phyloP scores from a whole-genome alignment of 495 filamentous ascomycete species.

The Penicillium pulvis region DNA sequence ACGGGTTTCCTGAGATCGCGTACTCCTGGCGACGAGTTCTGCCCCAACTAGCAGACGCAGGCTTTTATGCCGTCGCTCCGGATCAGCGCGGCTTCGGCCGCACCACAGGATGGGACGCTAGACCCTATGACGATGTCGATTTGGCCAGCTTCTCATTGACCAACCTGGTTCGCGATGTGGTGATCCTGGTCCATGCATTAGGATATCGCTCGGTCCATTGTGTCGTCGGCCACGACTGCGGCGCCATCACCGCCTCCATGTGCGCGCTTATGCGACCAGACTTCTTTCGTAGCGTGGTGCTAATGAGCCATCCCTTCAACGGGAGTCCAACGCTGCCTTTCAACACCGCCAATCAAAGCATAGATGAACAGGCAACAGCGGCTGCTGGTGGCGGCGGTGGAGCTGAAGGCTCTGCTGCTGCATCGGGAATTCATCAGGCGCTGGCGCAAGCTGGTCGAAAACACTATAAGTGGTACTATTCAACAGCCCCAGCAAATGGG shows the following conservation, averaged over 20 bases:
- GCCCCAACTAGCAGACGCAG: slow-evolving; percentile 53
- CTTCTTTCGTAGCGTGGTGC: slow-evolving; percentile 56
- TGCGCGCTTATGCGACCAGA: slow-evolving; percentile 65
- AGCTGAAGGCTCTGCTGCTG: slow-evolving; percentile 33
- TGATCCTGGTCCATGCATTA: slow-evolving; percentile 61
- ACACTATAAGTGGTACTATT: slow-evolving; percentile 74
- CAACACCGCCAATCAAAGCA: slow-evolving; percentile 40
- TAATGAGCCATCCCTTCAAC: slow-evolving; percentile 61
- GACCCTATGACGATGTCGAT: slow-evolving; percentile 52
- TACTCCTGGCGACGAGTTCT: slow-evolving; percentile 70
- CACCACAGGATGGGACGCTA: slow-evolving; percentile 61
- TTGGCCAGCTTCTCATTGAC: slow-evolving; percentile 59
- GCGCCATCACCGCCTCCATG: slow-evolving; percentile 58
- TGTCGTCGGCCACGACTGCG: slow-evolving; percentile 69
- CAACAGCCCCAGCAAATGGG: slow-evolving; percentile 51
- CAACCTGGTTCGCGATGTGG: slow-evolving; percentile 61
- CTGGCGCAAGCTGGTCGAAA: slow-evolving; percentile 58
- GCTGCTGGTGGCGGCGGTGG: slow-evolving; percentile 18
- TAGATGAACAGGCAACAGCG: slow-evolving; percentile 25
- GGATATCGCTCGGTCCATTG: slow-evolving; percentile 60
- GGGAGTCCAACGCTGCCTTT: slow-evolving; percentile 53
- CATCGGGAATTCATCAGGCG: slow-evolving; percentile 49
- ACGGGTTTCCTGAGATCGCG: slow-evolving; percentile 69
- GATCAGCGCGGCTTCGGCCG: slow-evolving; percentile 72
- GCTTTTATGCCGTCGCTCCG: slow-evolving; percentile 65